phyloP scores from a whole-genome alignment of 2,329 filamentous ascomycete genomes.

The Pestalotiopsis sp. region DNA sequence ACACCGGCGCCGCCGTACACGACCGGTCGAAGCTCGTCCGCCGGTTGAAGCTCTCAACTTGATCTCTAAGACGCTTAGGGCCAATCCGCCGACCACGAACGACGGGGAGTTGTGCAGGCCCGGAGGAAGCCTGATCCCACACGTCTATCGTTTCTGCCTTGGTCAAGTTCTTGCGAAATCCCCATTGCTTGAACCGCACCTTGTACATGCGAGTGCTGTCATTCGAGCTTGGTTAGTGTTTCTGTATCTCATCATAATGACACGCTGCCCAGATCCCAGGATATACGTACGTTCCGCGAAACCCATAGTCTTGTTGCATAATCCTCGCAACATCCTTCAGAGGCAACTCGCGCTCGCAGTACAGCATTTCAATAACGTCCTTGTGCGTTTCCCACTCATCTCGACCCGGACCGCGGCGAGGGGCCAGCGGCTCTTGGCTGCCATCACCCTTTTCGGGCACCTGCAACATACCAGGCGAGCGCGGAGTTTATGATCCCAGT shows the following conservation, averaged over 20 bases:
- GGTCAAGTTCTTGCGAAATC: neutral
- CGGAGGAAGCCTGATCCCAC: neutral
- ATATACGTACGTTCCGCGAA: neutral
- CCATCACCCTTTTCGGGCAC: neutral
- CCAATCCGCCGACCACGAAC: neutral
- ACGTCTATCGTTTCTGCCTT: neutral
- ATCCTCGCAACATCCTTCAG: neutral
- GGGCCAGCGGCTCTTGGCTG: neutral
- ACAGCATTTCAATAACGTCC: neutral
- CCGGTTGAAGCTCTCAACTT: neutral
- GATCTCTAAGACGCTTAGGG: neutral
- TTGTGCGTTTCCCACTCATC: neutral
- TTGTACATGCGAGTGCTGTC: neutral
- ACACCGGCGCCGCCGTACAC: neutral
- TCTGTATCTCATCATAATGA: too few relatives aligned
- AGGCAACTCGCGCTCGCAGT: neutral
- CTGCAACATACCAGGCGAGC: neutral
- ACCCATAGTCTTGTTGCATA: neutral
- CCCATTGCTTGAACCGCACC: neutral
- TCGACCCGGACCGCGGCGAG: neutral
- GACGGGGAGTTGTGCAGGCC: neutral
- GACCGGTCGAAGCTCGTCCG: neutral
- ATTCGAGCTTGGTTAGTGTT: neutral
- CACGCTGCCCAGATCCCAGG: neutral
- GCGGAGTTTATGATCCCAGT: neutral